Evolutionary conservation across 169 alveolate genomes (phyloP), one percentile per base, ranked within the genome.

Genomic region (Eimeria maxima): DNA sequence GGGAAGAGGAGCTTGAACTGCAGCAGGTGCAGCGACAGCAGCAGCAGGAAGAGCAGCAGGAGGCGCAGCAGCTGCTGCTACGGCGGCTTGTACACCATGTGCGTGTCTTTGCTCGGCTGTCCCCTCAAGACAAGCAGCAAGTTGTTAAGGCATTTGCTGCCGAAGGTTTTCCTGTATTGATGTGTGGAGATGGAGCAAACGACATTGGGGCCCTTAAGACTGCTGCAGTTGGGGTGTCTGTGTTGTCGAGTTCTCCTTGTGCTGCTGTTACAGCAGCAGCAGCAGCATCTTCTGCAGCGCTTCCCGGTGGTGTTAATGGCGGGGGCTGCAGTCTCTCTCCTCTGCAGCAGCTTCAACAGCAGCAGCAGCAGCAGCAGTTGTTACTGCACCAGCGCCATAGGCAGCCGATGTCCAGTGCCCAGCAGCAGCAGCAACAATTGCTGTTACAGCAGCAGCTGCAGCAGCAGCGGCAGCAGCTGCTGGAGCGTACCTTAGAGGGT

Each of bases 151-250:
- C 97, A 45, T 87, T 97, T 86, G 83, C 96, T 93, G 83, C 97
- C 89, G 98, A 97, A 97, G 99, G 99, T 29, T 96, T 97, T 88
- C 97, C 97, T 55, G 98, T 98, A 27, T 96, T 99, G 45, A 99
- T 99, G 99, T 99, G 99, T 97, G 99, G 99, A 18, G 99, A 99
- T 97, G 99, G 99, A 4, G 99, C 99, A 29, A 99, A 99, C 95
- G 99, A 99, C 96, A 99, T 99, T 78, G 99, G 99, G n/a, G 99
- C 99, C 4, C 97, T 99, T 83, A 99, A 99, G 95, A 98, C 98
- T 67, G 99, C 99, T 14, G 99, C 99, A 92, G 99, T 99, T 20
- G 99, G 99, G 57, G 98, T 99, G 11, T 99, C 99, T 33, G 97
- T 99, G 65, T 97, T 99, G 76, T 98, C 87, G 67, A 20, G 69